A percentile compares a stretch with the other conserved stretches of the same genome.
phyloP scores from a whole-genome alignment of 2,329 filamentous ascomycete genomes.

The Pseudodiploospora longispora region DNA sequence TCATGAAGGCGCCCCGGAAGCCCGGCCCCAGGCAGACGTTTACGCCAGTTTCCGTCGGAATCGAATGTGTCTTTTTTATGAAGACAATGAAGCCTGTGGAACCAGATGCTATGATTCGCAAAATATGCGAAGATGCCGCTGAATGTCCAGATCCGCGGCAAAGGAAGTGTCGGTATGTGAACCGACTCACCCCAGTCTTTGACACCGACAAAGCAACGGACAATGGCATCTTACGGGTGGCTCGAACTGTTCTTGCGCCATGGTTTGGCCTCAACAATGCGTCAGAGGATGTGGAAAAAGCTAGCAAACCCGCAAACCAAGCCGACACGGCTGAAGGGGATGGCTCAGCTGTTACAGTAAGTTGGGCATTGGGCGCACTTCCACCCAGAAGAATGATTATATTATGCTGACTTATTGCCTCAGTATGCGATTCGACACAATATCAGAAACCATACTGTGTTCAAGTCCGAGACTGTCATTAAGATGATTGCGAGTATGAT shows the following conservation, averaged over 20 bases:
- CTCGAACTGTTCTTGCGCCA: conserved; percentile 51
- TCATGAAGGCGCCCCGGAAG: conserved; percentile 41
- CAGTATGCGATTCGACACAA: conserved; percentile 82
- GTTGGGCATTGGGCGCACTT: conserved; percentile 12
- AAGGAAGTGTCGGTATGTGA: conserved; percentile 49
- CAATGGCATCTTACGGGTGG: conserved; percentile 58
- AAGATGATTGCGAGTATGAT: conserved; percentile 60
- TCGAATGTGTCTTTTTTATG: conserved; percentile 59
- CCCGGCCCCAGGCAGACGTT: conserved; percentile 40
- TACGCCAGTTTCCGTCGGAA: conserved; percentile 42
- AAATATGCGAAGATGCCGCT: conserved; percentile 48
- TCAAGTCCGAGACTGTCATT: conserved; percentile 63
- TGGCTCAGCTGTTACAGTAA: conserved; percentile 32
- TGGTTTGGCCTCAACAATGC: conserved; percentile 47
- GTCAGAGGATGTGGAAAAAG: conserved; percentile 10
- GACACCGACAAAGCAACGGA: conserved; percentile 57
- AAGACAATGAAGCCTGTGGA: conserved; percentile 48
- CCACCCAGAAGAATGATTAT: neutral
- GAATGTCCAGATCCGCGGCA: conserved; percentile 31
- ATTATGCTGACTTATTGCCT: neutral
- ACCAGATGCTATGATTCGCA: conserved; percentile 43
- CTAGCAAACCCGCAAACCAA: conserved; percentile 8
- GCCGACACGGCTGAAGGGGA: conserved; percentile 5
- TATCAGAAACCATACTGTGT: conserved; percentile 61
- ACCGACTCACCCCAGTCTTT: conserved; percentile 46